Conservation (phyloP, 257 asterid species). For the Vinca minor region DNA sequence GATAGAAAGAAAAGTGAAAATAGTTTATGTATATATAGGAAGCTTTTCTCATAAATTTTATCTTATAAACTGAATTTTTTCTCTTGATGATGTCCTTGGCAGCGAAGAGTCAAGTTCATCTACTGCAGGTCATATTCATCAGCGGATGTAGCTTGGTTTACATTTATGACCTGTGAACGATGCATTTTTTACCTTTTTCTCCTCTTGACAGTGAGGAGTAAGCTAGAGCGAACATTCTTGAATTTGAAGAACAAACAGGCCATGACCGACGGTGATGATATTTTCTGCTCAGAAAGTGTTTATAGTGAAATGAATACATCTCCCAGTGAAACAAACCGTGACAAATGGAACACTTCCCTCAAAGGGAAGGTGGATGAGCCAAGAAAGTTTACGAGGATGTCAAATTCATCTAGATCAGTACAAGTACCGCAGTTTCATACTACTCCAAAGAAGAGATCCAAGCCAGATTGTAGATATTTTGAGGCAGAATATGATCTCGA, state of each 20-base stretch:
- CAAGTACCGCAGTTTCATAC: background rate
- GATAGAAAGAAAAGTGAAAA: too few relatives aligned
- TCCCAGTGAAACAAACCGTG: constrained; percentile 11
- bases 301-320: constrained; percentile 6
- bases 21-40: too few relatives aligned
- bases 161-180: background rate
- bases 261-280: constrained; percentile 5
- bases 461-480: constrained; percentile 16
- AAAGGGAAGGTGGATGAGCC: background rate
- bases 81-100: constrained; percentile 22
- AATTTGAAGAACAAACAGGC: constrained; percentile 18
- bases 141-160: constrained; percentile 17
- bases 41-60: too few relatives aligned
- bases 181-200: background rate
- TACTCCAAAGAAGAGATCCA: constrained; percentile 8
- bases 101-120: constrained; percentile 76
- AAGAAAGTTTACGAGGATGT: constrained; percentile 5
- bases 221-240: constrained; percentile 25
- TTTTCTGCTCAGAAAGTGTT: constrained; percentile 10
- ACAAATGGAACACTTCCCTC: background rate
- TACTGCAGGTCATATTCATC: constrained; percentile 43
- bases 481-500: constrained; percentile 2
- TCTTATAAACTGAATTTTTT: constrained; percentile 18
- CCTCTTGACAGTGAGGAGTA: constrained; percentile 40
- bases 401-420: constrained; percentile 13